Evolutionary conservation across 2,329 filamentous ascomycete genomes (phyloP).

Genomic region (Aspergillus ruber): DNA sequence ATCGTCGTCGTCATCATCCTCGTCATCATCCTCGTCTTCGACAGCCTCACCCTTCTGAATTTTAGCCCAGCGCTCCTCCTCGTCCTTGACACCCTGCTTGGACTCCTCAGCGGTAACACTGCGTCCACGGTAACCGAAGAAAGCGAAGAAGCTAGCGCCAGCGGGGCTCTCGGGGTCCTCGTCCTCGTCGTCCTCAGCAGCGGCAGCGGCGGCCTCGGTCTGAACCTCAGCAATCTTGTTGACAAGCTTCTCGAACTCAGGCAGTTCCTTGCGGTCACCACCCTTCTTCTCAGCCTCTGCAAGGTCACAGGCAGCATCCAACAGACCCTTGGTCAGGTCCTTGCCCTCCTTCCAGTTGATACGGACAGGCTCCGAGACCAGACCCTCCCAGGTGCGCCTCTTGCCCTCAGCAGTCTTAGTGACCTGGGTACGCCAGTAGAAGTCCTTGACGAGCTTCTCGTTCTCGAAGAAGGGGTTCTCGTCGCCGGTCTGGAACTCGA

Average conservation of each 20-base stretch:
- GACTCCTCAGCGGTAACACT: slow-evolving; percentile 69
- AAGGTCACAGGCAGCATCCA: slow-evolving; percentile 64
- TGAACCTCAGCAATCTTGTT: slow-evolving; percentile 42
- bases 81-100: slow-evolving; percentile 53
- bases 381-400: slow-evolving; percentile 60
- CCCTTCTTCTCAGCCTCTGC: slow-evolving; percentile 56
- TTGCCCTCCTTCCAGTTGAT: slow-evolving; percentile 83
- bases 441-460: slow-evolving; percentile 77
- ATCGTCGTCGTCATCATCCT: slow-evolving; percentile 41
- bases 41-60: slow-evolving; percentile 46
- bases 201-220: slow-evolving; percentile 23
- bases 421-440: slow-evolving; percentile 66
- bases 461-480: slow-evolving; percentile 80
- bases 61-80: slow-evolving; percentile 52
- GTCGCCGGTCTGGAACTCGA: slow-evolving; percentile 57
- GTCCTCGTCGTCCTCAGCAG: slow-evolving; percentile 16
- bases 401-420: slow-evolving; percentile 37
- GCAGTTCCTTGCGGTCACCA: slow-evolving; percentile 45
- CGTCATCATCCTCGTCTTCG: slow-evolving; percentile 32
- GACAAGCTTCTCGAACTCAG: slow-evolving; percentile 48
- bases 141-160: slow-evolving; percentile 75
- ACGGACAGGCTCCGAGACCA: slow-evolving; percentile 81
- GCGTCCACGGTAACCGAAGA: slow-evolving; percentile 73
- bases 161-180: slow-evolving; percentile 47
- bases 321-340: slow-evolving; percentile 75